Evolutionary conservation across 1,284 basidiomycete genomes (phyloP).

Genomic region (Apiotrichum porosum): DNA sequence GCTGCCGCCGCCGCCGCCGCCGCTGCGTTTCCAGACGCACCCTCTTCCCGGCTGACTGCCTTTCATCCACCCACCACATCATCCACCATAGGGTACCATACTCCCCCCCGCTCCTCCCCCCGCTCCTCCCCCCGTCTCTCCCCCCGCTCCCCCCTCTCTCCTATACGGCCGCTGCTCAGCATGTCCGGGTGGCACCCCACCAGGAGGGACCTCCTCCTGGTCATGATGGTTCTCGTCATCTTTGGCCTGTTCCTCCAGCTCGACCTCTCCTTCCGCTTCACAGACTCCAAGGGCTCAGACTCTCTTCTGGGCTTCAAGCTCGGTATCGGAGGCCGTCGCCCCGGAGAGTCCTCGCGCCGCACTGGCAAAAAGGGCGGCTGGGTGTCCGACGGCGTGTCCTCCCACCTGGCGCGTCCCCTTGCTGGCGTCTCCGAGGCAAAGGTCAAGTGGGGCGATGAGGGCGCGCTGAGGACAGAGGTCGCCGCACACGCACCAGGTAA

Average conservation of each 20-base stretch:
- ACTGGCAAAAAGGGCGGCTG: not conserved
- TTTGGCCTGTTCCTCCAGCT: conserved; percentile 43
- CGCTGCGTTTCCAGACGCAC: too few relatives aligned
- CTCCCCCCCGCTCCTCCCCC: not conserved
- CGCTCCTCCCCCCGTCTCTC: not conserved
- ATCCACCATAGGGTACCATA: conserved; percentile 1
- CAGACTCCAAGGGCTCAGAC: conserved; percentile 28
- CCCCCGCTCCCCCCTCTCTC: not conserved
- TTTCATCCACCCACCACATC: too few relatives aligned
- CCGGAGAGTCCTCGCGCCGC: not conserved
- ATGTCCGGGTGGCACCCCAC: conserved; percentile 35
- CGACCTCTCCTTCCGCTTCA: conserved; percentile 38
- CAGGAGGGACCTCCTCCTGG: conserved; percentile 41
- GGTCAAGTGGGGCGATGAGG: conserved; percentile 40
- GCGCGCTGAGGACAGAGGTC: conserved; percentile 35
- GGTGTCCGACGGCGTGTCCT: not conserved
- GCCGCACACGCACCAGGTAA: conserved; percentile 47
- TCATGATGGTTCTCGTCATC: conserved; percentile 37
- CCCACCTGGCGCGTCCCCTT: not conserved
- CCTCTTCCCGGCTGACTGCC: too few relatives aligned
- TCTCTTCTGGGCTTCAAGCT: conserved; percentile 32
- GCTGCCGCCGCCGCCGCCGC: too few relatives aligned
- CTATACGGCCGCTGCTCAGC: not conserved
- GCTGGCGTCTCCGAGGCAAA: conserved; percentile 27
- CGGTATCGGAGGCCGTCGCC: conserved; percentile 24